phyloP scores from a whole-genome alignment of 1,139 yeast species.

The Pneumocystis carinii region DNA sequence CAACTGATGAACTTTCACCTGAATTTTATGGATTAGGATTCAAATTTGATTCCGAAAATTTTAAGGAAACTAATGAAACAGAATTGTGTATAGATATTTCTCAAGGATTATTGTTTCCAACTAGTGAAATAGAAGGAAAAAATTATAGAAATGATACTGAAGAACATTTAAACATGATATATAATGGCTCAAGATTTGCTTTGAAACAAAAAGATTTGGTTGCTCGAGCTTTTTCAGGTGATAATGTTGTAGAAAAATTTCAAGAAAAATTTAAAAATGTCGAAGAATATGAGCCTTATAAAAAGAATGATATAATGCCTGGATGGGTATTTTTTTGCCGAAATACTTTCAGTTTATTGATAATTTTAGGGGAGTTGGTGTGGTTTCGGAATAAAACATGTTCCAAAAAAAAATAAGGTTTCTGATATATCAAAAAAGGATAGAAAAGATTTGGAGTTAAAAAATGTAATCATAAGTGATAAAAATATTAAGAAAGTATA shows the following conservation, averaged over 20 bases:
- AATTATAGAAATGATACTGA: constrained; percentile 18
- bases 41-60: constrained; percentile 12
- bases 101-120: neutral
- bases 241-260: constrained; percentile 69
- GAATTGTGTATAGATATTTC: constrained; percentile 11
- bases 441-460: constrained; percentile 61
- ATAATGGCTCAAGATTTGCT: neutral
- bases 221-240: constrained; percentile 92
- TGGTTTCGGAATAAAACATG: constrained; percentile 19
- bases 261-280: constrained; percentile 55
- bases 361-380: neutral
- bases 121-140: constrained; percentile 9
- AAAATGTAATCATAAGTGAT: constrained; percentile 81
- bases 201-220: constrained; percentile 69
- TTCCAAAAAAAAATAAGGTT: constrained; percentile 40
- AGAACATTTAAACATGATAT: constrained; percentile 2
- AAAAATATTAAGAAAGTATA: constrained; percentile 53
- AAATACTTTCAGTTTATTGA: neutral
- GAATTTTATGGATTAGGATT: neutral
- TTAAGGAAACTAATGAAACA: constrained; percentile 31
- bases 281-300: constrained; percentile 74
- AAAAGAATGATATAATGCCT: constrained; percentile 71
- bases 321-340: constrained; percentile 51
- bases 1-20: neutral
- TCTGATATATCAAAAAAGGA: constrained; percentile 51